These are phyloP conservation scores for Excoecaria agallocha DNA, from an alignment of 345 rosid species.

Conservation along the genomic window DNA sequence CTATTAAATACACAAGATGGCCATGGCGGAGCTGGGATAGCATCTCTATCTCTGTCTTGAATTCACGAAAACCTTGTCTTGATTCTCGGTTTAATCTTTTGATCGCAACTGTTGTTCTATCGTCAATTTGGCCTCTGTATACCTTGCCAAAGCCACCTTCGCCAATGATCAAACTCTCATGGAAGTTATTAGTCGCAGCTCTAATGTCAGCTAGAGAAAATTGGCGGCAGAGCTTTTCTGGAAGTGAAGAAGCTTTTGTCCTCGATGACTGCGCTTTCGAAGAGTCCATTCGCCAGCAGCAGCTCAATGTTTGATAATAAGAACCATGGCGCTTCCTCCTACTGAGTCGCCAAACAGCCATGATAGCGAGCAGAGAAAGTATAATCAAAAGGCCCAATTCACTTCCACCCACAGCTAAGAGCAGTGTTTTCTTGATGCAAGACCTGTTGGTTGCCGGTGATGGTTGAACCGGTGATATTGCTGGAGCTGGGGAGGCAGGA, in stretches of 20 bases:
- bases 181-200: conserved; percentile 4
- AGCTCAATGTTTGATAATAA: background rate
- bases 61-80: background rate
- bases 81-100: conserved; percentile 6
- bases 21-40: conserved; percentile 25
- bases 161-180: background rate
- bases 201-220: conserved; percentile 1
- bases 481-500: background rate
- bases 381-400: background rate
- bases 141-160: conserved; percentile 3
- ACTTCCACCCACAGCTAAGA: background rate
- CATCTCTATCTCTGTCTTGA: conserved; percentile 12
- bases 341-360: background rate
- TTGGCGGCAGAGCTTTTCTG: conserved; percentile 7
- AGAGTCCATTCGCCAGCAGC: background rate
- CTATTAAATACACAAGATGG: conserved; percentile 80
- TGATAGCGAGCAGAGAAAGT: background rate
- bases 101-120: background rate
- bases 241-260: background rate
- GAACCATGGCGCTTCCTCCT: background rate
- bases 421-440: background rate
- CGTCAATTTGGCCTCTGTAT: background rate
- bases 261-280: background rate
- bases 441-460: background rate
- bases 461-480: background rate